phyloP scores from a whole-genome alignment of 1,139 yeast genomes.

The Tardiomyces digboiensis region DNA sequence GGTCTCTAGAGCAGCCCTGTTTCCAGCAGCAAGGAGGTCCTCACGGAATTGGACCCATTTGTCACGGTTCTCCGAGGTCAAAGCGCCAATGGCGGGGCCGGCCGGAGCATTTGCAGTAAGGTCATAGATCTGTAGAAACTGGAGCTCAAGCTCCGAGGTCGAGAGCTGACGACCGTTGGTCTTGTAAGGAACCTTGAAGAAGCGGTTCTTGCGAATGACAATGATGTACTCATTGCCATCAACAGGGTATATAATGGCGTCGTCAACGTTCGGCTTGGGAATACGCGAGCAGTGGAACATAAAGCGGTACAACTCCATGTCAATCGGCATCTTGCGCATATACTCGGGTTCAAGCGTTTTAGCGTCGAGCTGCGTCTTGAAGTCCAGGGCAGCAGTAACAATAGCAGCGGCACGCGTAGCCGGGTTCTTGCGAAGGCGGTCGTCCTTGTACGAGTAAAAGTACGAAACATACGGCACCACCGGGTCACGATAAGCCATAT shows the following conservation, averaged over 20 bases:
- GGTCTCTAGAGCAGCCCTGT: conserved; percentile 49
- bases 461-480: conserved; percentile 91
- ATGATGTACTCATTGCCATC: conserved; percentile 61
- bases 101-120: conserved; percentile 35
- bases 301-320: conserved; percentile 88
- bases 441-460: conserved; percentile 76
- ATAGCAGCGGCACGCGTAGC: conserved; percentile 65
- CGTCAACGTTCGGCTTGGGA: conserved; percentile 44
- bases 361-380: conserved; percentile 29
- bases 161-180: conserved; percentile 45
- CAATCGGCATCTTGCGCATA: conserved; percentile 71
- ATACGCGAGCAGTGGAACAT: conserved; percentile 89
- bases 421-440: conserved; percentile 48
- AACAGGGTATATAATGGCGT: conserved; percentile 29
- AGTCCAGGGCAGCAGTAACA: conserved; percentile 30
- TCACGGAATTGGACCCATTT: conserved; percentile 60
- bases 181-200: conserved; percentile 64
- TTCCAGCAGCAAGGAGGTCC: conserved; percentile 47
- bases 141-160: conserved; percentile 55
- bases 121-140: conserved; percentile 44
- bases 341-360: conserved; percentile 56
- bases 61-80: conserved; percentile 84
- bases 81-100: conserved; percentile 58
- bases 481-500: conserved; percentile 85
- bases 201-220: conserved; percentile 68